Evolutionary conservation across 2,329 filamentous ascomycete species (phyloP).

Genomic region (Neospermospora avenae): DNA sequence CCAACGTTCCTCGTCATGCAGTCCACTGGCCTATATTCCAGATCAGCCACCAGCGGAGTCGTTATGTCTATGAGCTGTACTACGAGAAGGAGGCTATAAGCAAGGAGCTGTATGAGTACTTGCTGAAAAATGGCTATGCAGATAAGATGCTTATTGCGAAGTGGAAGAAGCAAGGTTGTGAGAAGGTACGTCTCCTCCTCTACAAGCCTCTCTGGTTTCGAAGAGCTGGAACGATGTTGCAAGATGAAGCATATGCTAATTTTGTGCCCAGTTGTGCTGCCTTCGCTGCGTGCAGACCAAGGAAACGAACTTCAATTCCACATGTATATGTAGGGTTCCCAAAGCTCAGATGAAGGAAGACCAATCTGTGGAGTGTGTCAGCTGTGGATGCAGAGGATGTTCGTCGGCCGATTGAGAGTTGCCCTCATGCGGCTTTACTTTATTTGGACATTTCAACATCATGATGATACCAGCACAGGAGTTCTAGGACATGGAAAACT

Average conservation of each 20-base stretch:
- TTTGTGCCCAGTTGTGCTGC: slow-evolving; percentile 70
- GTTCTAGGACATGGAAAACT: slow-evolving; percentile 7
- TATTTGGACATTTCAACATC: not conserved
- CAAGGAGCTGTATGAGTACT: slow-evolving; percentile 89
- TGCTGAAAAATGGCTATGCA: slow-evolving; percentile 94
- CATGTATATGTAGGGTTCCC: slow-evolving; percentile 94
- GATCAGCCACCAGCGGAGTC: slow-evolving; percentile 85
- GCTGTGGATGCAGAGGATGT: slow-evolving; percentile 89
- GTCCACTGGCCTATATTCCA: slow-evolving; percentile 97
- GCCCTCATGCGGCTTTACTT: not conserved
- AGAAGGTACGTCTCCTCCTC: slow-evolving; percentile 63
- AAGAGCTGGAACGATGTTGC: too few species aligned
- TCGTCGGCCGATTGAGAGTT: slow-evolving; percentile 68
- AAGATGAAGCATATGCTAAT: slow-evolving; percentile 10
- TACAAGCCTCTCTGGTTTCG: too few species aligned
- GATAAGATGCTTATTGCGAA: slow-evolving; percentile 96
- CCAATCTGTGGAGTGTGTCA: slow-evolving; percentile 89
- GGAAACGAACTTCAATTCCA: slow-evolving; percentile 98
- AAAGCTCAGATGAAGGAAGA: slow-evolving; percentile 86
- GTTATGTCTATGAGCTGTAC: slow-evolving; percentile 97
- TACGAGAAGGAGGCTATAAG: slow-evolving; percentile 97
- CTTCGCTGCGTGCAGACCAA: slow-evolving; percentile 98
- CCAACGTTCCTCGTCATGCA: slow-evolving; percentile 79
- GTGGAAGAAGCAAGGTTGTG: slow-evolving; percentile 99
- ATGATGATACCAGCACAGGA: slow-evolving; percentile 26